phyloP scores from a whole-genome alignment of 2,329 filamentous ascomycete species.

The Moelleriella libera region DNA sequence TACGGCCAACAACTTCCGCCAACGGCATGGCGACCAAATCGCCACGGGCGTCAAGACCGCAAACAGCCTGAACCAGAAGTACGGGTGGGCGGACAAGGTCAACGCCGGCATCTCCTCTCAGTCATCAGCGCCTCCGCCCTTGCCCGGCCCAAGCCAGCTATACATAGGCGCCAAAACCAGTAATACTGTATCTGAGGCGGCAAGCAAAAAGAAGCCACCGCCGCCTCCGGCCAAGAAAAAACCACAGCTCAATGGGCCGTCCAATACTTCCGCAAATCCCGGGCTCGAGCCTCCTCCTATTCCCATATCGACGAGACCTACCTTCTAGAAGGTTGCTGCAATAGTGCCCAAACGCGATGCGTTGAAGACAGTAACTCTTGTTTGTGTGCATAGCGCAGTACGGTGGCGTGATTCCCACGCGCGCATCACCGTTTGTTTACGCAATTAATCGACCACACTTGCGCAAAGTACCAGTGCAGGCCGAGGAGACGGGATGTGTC shows the following conservation, averaged over 20 bases:
- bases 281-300: slow-evolving; percentile 33
- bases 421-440: too few relatives aligned
- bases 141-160: not conserved
- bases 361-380: too few relatives aligned
- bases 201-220: slow-evolving; percentile 39
- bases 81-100: slow-evolving; percentile 32
- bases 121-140: slow-evolving; percentile 1
- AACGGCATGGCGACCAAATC: slow-evolving; percentile 56
- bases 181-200: slow-evolving; percentile 2
- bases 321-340: slow-evolving; percentile 17
- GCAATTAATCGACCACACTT: too few relatives aligned
- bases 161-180: not conserved
- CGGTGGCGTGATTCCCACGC: too few relatives aligned
- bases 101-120: slow-evolving; percentile 13
- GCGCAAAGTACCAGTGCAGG: too few relatives aligned
- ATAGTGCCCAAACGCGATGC: too few relatives aligned
- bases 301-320: slow-evolving; percentile 35
- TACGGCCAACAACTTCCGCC: slow-evolving; percentile 54
- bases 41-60: slow-evolving; percentile 43
- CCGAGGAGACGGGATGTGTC: too few relatives aligned
- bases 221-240: slow-evolving; percentile 40
- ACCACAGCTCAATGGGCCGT: slow-evolving; percentile 17
- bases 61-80: slow-evolving; percentile 45
- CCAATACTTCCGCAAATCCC: slow-evolving; percentile 8
- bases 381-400: too few relatives aligned